Conservation (phyloP, 2,329 filamentous ascomycete genomes). For the Hymenoscyphus fraxineus region DNA sequence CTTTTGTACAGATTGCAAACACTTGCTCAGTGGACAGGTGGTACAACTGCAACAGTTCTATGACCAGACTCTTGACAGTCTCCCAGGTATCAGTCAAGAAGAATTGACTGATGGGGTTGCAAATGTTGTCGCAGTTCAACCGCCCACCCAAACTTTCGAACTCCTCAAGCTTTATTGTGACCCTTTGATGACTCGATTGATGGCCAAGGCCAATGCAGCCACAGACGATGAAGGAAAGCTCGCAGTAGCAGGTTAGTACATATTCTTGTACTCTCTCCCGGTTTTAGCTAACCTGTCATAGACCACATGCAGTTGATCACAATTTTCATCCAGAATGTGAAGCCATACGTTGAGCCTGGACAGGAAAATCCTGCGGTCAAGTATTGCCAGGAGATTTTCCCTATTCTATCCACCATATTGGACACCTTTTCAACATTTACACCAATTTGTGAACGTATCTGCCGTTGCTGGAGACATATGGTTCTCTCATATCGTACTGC, state of each 20-base stretch:
- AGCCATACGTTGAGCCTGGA: conserved; percentile 67
- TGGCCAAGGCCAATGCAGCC: conserved; percentile 81
- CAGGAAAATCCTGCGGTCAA: conserved; percentile 87
- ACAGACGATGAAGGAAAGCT: conserved; percentile 79
- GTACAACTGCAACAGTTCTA: conserved; percentile 89
- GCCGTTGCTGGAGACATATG: conserved; percentile 95
- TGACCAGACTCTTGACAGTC: conserved; percentile 78
- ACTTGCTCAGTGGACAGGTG: conserved; percentile 78
- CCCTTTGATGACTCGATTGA: conserved; percentile 79
- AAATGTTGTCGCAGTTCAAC: conserved; percentile 83
- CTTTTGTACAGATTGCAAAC: conserved; percentile 92
- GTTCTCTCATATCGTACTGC: conserved; percentile 90
- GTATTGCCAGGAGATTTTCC: conserved; percentile 94
- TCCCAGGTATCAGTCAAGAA: conserved; percentile 84
- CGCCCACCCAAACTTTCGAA: conserved; percentile 72
- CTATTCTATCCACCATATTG: conserved; percentile 78
- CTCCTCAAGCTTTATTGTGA: conserved; percentile 91
- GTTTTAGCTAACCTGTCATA: conserved; percentile 30
- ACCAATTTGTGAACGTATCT: conserved; percentile 89
- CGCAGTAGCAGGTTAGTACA: conserved; percentile 69
- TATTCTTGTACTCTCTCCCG: neutral
- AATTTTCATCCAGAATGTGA: conserved; percentile 75
- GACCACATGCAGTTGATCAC: conserved; percentile 92
- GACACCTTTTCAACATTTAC: conserved; percentile 82
- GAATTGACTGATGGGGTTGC: conserved; percentile 96